Evolutionary conservation across 2,329 filamentous ascomycete species (phyloP), one percentile per base, ranked within the genome.

Genomic region (Waltergamsia citrina): DNA sequence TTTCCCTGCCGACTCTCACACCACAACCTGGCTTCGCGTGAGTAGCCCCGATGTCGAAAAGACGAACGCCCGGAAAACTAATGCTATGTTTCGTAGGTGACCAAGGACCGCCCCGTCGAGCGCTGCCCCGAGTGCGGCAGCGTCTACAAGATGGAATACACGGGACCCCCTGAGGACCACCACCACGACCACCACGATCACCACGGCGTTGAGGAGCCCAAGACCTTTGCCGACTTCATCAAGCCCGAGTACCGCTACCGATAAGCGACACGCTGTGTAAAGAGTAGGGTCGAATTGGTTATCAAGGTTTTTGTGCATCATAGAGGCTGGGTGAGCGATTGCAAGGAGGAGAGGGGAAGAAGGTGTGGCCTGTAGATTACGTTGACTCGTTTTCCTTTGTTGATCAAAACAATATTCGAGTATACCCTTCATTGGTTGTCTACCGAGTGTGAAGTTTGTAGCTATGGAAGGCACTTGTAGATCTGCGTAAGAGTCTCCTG

Each of bases 61-160:
- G 14, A 23, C 11, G 23, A 12, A 6, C 11, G 19, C 17, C 34
- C 31, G 29, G 35, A 35, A n/a, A 35, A 44, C 43, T 33, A 29
- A 14, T 2, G 22, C 12, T 24, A 25, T 38, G 18, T n/a, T 6
- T 4, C 10, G 14, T 20, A 92, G 85, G 75, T 93, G 54, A 82
- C 84, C 58, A 85, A 85, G 56, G 80, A 92, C 39, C 87, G 92
- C 59, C 92, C 92, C 38, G 64, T 94, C 50, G 85, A 93, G 71
- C 86, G 92, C 62, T 98, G 92, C 79, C 79, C 79, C 55, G 92
- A 98, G 73, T 98, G 92, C 67, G 92, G 92, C 49, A 85, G 79
- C 60, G 85, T 92, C 48, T 88, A 94, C 73, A 93, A 94, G 81
- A 92, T 96, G 85, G 82, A 95, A 59, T 98, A 94, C 64, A 67